Base-by-base conservation (phyloP, 257 asterid species). In the Henckelia pumila region DNA sequence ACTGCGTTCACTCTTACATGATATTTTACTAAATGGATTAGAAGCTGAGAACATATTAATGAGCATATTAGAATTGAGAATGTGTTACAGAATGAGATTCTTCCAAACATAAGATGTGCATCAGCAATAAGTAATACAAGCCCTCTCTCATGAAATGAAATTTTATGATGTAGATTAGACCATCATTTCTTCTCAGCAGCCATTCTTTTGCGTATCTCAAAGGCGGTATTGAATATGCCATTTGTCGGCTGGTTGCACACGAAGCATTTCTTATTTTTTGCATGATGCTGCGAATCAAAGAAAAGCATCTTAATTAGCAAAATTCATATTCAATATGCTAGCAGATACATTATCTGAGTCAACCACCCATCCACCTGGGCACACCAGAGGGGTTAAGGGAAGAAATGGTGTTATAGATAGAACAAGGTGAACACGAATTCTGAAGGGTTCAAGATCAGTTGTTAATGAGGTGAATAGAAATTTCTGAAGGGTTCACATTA, bases 241-340 rank as follows among this genome's bases (percentile, higher is more conserved):
- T 78, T 80, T 8, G 99, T 94, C n/a, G 94, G 95, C 85, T 94
- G 86, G 81, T 94, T 82, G 91, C 99, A 94, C 17, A 94, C 97
- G 63, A 83, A 94, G 88, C 99, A 94, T 88, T 91, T 94, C 85
- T 94, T 94, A 25, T 84, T 94, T 71, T 69, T 91, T 53, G 94
- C 88, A 79, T 94, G 99, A 77, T 94, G 99, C 99, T 94, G 95
- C 70, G 53, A 75, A 56, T 53, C 59, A 74, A 61, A 67, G 50
- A 61, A 55, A 30, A 58, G 52, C 74, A 20, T 30, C 47, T 30
- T 26, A 40, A 53, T 72, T 67, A 71, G 79, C 59, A 65, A 19
- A 20, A 33, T 11, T 0, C 53, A 44, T 4, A 44, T 4, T 44
- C 2, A 16, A 44, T 44, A 44, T 16, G 20, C 50, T 40, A 16